Base-by-base conservation (phyloP, 2,329 filamentous ascomycete genomes). In the Rutstroemia sydowiana region DNA sequence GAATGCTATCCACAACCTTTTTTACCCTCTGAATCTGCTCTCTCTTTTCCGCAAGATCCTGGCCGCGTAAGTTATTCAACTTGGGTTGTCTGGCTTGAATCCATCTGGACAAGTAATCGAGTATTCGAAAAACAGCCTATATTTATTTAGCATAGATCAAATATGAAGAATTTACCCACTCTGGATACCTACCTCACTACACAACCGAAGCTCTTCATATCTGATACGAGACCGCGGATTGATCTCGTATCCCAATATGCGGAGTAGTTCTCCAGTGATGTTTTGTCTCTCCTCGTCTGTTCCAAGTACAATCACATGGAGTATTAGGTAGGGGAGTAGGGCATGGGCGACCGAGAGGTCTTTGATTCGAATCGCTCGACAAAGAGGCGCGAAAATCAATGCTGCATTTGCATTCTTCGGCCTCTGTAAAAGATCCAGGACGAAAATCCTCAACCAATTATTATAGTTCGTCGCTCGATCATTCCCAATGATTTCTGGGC, bases 61-160 rank as follows among this genome's bases (percentile, higher is more conserved):
- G 44, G 3, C 51, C 49, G 20, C 55, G 55, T 36, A 45, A 45
- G 47, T 57, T 51, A 34, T 41, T 58, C 28, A 50, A 53, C 26
- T 53, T 53, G 6, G 55, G 41, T 40, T 66, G 61, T 41, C 59
- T 95, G 49, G 85, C 81, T 61, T 95, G 89, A 21, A 95, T 73
- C 90, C 92, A 98, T 57, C 85, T 79, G 64, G 89, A 90, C 55
- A 92, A 79, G 66, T 98, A 97, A 67, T 98, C 95, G 0, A 98
- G 76, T 3, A 95, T 81, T 43, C 85, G 81, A 66, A 98, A 98
- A 2, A 96, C 84, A 52, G 87, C 89, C 87, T 93, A 52, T 20
- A 31, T 3, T 16, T 47, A 70, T 34, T 71, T 63, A 10, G 28
- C 14, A 3, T 26, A 8, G 23, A n/a, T 51, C 69, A 62, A 8